Evolutionary conservation across 2,329 filamentous ascomycete genomes (phyloP), one percentile per base, ranked within the genome.

Genomic region (Xylariaceae sp.): DNA sequence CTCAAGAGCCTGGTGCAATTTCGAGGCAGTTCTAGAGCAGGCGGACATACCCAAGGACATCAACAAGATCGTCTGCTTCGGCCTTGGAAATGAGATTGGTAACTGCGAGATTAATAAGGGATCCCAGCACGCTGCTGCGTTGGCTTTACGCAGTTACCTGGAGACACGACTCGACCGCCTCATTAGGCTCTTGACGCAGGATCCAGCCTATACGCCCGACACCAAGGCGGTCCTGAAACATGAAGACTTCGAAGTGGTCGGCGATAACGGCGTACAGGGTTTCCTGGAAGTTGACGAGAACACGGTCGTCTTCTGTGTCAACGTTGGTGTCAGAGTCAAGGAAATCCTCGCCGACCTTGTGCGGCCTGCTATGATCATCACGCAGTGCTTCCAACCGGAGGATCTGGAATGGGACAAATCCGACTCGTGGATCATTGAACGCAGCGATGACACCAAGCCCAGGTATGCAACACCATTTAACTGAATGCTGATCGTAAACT

Each of bases 241-340:
- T 3, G 5, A 19, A 4, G 33, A 22, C 5, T 39, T 36, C 10
- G 21, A 32, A 21, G 13, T 36, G 7, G 9, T 36, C 13, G 37
- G 29, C 1, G 6, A 3, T 16, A 12, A 22, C 25, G 33, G 33
- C 6, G 21, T 36, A n/a, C 14, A 30, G 2, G 33, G 37, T 3
- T 36, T 39, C 18, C n/a, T 39, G 4, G 33, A 36, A 21, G 33
- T 39, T 8, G 33, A 39, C 12, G 29, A 33, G 11, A 39, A 39
- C 6, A 27, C 37, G 11, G 3, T 39, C 11, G 37, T 36, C 3
- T 19, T 39, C 16, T 14, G 15, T 11, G 13, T 25, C 8, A 11
- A 16, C n/a, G 14, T 17, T 11, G 8, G n/a, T 5, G n/a, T 19
- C 4, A 13, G 29, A 8, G 29, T 33, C 23, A 39, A 22, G 18